These are phyloP conservation scores for Komagataella phaffii DNA, from an alignment of 805 yeast species.

Conservation along the genomic window DNA sequence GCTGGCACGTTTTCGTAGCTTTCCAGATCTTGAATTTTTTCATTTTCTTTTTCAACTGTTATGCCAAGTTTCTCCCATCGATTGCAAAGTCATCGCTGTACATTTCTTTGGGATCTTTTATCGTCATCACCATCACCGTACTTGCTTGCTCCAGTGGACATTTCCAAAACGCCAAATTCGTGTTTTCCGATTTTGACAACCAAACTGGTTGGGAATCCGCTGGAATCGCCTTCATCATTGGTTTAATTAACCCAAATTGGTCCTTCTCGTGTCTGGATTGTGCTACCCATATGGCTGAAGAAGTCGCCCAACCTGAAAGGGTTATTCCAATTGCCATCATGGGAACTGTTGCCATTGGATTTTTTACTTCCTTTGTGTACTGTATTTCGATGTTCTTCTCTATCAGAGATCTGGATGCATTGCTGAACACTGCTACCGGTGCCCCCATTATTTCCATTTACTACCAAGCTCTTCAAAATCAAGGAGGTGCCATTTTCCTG, in stretches of 20 bases:
- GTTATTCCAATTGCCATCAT: slow-evolving; percentile 50
- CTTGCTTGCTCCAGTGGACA: slow-evolving; percentile 38
- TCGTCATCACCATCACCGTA: slow-evolving; percentile 37
- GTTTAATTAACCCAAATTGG: slow-evolving; percentile 61
- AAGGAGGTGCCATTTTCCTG: slow-evolving; percentile 40
- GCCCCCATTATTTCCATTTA: slow-evolving; percentile 53
- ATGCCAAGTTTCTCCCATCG: slow-evolving; percentile 37
- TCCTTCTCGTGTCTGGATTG: slow-evolving; percentile 56
- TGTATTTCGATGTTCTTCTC: slow-evolving; percentile 46
- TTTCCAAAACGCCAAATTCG: slow-evolving; percentile 36
- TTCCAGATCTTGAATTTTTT: slow-evolving; percentile 30
- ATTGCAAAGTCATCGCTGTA: slow-evolving; percentile 36
- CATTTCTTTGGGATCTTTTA: slow-evolving; percentile 37
- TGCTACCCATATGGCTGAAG: slow-evolving; percentile 65
- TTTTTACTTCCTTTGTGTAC: slow-evolving; percentile 42
- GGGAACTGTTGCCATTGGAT: slow-evolving; percentile 53
- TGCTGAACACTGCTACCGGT: slow-evolving; percentile 37
- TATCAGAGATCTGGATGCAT: slow-evolving; percentile 35
- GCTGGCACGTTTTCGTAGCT: slow-evolving; percentile 43
- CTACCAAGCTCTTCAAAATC: slow-evolving; percentile 39
- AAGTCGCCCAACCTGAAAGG: slow-evolving; percentile 40
- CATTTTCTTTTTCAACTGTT: slow-evolving; percentile 32
- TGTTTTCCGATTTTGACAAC: slow-evolving; percentile 38
- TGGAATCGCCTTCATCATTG: slow-evolving; percentile 55
- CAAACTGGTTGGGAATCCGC: slow-evolving; percentile 47